A percentile compares a stretch with the other conserved stretches of the same genome.
These are phyloP conservation scores for Candida tallmaniae DNA, from an alignment of 805 yeast genomes.

Conservation along the genomic window DNA sequence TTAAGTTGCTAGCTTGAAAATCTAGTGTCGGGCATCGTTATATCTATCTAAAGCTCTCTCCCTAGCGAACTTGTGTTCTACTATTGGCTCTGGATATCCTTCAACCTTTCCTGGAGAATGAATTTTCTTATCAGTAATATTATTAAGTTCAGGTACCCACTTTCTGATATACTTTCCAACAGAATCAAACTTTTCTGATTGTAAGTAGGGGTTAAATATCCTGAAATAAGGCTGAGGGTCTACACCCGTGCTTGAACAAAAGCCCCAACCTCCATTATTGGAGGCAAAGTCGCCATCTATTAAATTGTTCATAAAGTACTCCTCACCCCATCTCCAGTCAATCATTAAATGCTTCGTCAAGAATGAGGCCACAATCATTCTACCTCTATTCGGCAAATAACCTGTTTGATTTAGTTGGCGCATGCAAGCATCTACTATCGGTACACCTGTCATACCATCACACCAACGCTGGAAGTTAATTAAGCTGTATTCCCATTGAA, in stretches of 20 bases:
- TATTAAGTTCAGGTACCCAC: conserved; percentile 48
- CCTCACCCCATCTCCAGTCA: conserved; percentile 55
- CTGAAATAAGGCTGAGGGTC: conserved; percentile 57
- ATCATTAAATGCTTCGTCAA: conserved; percentile 45
- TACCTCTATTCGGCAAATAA: conserved; percentile 48
- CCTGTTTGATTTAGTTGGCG: conserved; percentile 48
- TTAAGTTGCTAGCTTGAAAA: conserved; percentile 3
- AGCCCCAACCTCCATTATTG: conserved; percentile 58
- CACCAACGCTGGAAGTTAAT: conserved; percentile 47
- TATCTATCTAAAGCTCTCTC: conserved; percentile 40
- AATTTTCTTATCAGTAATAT: conserved; percentile 23
- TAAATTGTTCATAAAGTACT: conserved; percentile 44
- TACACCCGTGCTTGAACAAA: conserved; percentile 47
- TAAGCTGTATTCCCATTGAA: conserved; percentile 41
- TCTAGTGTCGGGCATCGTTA: conserved; percentile 23
- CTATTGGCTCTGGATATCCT: conserved; percentile 43
- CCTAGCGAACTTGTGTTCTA: conserved; percentile 37
- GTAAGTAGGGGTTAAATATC: conserved; percentile 49
- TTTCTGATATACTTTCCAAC: conserved; percentile 41
- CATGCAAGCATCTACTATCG: conserved; percentile 58
- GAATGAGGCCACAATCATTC: conserved; percentile 53
- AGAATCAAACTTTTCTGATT: conserved; percentile 46
- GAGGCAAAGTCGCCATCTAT: conserved; percentile 52
- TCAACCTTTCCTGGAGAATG: conserved; percentile 32
- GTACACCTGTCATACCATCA: conserved; percentile 50